These are phyloP conservation scores for Thalassia testudinum DNA, from an alignment of 116 monocot species.

Conservation along the genomic window DNA sequence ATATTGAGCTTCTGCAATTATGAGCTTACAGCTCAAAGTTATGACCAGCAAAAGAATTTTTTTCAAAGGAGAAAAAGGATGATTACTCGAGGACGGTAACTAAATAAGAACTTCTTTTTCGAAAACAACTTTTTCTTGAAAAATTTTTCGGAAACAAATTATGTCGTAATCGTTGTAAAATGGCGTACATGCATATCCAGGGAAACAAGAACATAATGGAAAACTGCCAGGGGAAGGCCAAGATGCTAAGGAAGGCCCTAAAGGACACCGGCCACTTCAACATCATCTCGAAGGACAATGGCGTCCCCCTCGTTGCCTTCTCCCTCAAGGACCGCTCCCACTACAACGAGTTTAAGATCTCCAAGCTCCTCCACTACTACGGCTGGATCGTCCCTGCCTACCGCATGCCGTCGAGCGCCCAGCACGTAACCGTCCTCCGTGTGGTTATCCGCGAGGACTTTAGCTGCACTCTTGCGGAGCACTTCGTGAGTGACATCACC, in stretches of 20 bases:
- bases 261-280: constrained; percentile 55
- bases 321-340: constrained; percentile 48
- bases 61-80: no score
- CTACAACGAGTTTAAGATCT: constrained; percentile 70
- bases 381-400: constrained; percentile 98
- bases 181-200: no score
- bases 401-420: constrained; percentile 83
- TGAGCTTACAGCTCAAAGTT: no score
- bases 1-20: no score
- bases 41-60: no score
- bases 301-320: constrained; percentile 89
- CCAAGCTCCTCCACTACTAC: constrained; percentile 50
- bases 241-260: constrained; percentile 44
- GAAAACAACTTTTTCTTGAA: no score
- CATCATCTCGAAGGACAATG: constrained; percentile 78
- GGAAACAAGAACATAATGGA: constrained; percentile 85
- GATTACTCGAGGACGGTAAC: no score
- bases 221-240: constrained; percentile 84
- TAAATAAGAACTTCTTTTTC: no score
- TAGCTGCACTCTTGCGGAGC: constrained; percentile 72
- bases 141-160: no score
- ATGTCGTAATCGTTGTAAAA: neutral
- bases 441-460: constrained; percentile 91
- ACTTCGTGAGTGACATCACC: constrained; percentile 51
- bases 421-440: constrained; percentile 68